Evolutionary conservation across 2,329 filamentous ascomycete genomes (phyloP), one percentile per base, ranked within the genome.

Genomic region (Aureobasidium sp.): DNA sequence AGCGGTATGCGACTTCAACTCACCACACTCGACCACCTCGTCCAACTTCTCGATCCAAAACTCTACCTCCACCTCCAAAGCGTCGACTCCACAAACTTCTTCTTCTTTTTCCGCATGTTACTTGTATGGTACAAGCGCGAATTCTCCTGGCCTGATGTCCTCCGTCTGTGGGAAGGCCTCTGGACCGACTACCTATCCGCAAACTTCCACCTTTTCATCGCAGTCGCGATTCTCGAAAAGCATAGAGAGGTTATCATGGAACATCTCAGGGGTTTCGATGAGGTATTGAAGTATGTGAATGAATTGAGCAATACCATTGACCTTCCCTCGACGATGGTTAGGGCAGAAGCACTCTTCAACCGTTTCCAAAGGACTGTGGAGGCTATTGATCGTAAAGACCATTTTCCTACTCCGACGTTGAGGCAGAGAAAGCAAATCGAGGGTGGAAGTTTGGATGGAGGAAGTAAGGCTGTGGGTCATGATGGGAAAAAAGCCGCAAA

Each of bases 41-140:
- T 98, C 16, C 94, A 97, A 76, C 93, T 99, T 66, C 95, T 99
- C 90, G 96, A 99, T 71, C 96, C 97, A 0, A 93, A 94, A 76
- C 89, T 99, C 10, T 98, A 98, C 79, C 85, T 93, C 2, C 96
- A 99, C 73, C 88, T 99, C 0, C 90, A 97, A 77, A 90, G 88
- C 20, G 93, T 95, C 25, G 97, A 99, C 74, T 97, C 93, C 74
- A 99, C 96, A 29, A 99, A 99, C 78, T 99, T 99, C 80, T 99
- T 99, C 81, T 99, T 99, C 84, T 98, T 99, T 84, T 99, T 98
- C 88, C 93, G 96, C 67, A 98, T 98, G 96, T 85, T 99, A 40
- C 85, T 99, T 1, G 96, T 99, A 13, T 99, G 96, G 96, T 99
- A 96, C 80, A 99, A 99, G 84, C 91, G 96, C 55, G 96, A 99